Evolutionary conservation across 108 stramenopile species (phyloP), one percentile per base, ranked within the genome.

Genomic region (Fragilariopsis cylindrus): DNA sequence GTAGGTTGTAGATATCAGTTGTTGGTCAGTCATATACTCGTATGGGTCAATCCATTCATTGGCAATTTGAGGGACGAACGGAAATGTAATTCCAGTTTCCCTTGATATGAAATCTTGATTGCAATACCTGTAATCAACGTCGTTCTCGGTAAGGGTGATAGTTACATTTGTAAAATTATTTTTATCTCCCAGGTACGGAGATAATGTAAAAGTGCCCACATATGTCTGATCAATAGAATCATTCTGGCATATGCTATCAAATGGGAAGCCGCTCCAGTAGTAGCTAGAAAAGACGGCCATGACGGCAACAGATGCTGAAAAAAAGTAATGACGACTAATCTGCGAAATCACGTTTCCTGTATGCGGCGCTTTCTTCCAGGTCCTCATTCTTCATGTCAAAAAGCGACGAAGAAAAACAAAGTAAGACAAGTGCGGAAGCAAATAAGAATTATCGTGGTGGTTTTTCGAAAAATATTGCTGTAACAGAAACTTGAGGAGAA

Each of bases 201-300:
- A 3, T 0, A 60, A 19, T 16, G 55, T 74, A 46, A 48, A 65
- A 8, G 7, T 40, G 18, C 76, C 79, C n/a, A 70, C 69, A 70
- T 45, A 75, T 4, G 60, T 41, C 48, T 46, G 16, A 44, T 66
- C 58, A 46, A 82, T 6, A 0, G 58, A 21, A 18, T 68, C 63
- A 46, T 65, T 82, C 7, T 67, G 12, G 65, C 96, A 96, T 11
- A 96, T 60, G 73, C 93, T 94, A 75, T 96, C 96, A 69, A 77
- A 96, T 15, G 93, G 90, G 69, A 94, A 96, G 3, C 90, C 92
- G 1, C 87, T 58, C 85, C 91, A 96, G 62, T 80, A 83, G 70
- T 92, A 96, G 2, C 90, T 81, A 4, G 89, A 92, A 19, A 84
- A 47, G 46, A 96, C 49, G 11, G 90, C 92, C 86, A 92, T 82